A percentile compares a stretch with the other conserved stretches of the same genome.
These are phyloP conservation scores for Cynara cardunculus DNA, from an alignment of 129 eudicot genomes.

Conservation along the genomic window DNA sequence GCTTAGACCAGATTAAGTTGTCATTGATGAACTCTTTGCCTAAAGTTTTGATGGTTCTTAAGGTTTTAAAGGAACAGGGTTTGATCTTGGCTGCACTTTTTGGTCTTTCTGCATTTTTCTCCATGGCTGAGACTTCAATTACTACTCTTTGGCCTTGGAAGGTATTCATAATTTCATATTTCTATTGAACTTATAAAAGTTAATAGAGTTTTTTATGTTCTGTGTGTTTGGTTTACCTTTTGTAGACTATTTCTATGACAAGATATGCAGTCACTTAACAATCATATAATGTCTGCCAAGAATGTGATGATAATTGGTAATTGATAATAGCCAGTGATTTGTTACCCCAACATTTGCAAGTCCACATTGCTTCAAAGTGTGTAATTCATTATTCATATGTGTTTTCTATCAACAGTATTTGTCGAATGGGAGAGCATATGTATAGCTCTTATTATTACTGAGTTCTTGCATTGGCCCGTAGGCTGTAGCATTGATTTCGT, in stretches of 20 bases:
- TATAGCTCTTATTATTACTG: background rate
- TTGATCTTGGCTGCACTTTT: constrained; percentile 68
- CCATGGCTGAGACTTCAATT: constrained; percentile 97
- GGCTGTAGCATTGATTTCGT: background rate
- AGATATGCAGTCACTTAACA: background rate
- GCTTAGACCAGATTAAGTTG: constrained; percentile 52
- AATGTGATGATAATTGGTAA: background rate
- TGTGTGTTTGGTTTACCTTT: background rate
- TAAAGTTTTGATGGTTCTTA: constrained; percentile 59
- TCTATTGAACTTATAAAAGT: background rate
- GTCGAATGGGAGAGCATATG: too few relatives aligned
- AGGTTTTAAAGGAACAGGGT: constrained; percentile 79
- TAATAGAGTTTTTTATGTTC: background rate
- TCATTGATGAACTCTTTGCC: constrained; percentile 59
- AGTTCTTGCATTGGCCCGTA: background rate
- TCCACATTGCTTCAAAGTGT: background rate
- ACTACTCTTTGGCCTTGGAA: constrained; percentile 99
- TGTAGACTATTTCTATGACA: background rate
- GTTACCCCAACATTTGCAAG: background rate
- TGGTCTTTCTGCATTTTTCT: constrained; percentile 87
- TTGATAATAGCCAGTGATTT: background rate
- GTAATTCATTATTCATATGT: background rate
- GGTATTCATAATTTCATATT: constrained; percentile 34
- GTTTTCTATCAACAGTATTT: background rate
- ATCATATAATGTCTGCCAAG: background rate